Conservation (phyloP, 2,329 filamentous ascomycete species). For the Venturia oleaginea region DNA sequence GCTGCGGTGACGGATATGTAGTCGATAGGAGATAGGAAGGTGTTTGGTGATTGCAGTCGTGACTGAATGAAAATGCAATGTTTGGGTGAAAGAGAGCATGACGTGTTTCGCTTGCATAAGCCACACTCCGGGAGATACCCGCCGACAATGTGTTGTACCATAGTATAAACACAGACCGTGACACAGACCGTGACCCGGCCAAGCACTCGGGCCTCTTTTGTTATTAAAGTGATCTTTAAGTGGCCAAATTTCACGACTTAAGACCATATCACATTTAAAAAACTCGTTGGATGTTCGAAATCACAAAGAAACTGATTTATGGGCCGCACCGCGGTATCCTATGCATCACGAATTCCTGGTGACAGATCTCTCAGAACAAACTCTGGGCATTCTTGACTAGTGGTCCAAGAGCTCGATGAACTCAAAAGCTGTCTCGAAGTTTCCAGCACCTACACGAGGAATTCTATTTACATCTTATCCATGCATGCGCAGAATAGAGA, state of each 20-base stretch:
- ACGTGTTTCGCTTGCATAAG: not conserved
- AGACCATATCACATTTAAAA: not conserved
- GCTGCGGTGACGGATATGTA: not conserved
- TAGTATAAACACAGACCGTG: too few species aligned
- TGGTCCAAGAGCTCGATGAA: too few species aligned
- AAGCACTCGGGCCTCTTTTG: not conserved
- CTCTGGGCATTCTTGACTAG: too few species aligned
- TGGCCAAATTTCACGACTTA: not conserved
- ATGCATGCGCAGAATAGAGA: too few species aligned
- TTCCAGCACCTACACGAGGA: not conserved
- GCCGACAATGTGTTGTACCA: too few species aligned
- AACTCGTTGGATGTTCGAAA: too few species aligned
- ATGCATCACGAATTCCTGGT: too few species aligned
- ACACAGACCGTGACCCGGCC: not conserved
- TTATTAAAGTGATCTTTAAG: not conserved
- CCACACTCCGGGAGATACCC: not conserved
- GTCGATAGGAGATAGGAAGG: not conserved
- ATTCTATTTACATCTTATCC: too few species aligned
- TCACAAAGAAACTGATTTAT: too few species aligned
- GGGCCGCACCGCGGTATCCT: too few species aligned
- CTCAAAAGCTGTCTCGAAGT: not conserved
- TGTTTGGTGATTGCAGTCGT: not conserved
- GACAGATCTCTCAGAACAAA: too few species aligned
- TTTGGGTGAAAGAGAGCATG: not conserved
- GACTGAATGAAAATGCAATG: not conserved